phyloP scores from a whole-genome alignment of 1,284 basidiomycete species.

The Psilocybe mexicana region DNA sequence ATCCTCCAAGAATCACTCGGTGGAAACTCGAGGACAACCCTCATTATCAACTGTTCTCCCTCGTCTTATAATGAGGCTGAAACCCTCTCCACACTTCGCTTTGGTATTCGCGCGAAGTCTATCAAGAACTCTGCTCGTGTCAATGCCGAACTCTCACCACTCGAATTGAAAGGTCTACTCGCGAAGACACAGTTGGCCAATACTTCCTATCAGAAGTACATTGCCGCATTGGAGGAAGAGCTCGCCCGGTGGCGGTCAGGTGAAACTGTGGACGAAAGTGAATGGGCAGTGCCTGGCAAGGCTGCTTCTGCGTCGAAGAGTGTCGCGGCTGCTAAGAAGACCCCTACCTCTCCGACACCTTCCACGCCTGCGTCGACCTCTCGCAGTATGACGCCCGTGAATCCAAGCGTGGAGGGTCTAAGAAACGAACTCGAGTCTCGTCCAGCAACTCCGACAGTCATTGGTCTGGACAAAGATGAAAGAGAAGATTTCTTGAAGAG shows the following conservation, averaged over 20 bases:
- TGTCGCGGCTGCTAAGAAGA: slow-evolving; percentile 54
- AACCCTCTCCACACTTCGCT: slow-evolving; percentile 95
- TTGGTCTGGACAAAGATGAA: slow-evolving; percentile 93
- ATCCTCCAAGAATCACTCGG: slow-evolving; percentile 99
- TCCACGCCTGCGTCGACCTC: slow-evolving; percentile 60
- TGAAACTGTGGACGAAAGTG: slow-evolving; percentile 80
- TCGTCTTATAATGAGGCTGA: slow-evolving; percentile 96
- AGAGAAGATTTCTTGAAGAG: slow-evolving; percentile 94
- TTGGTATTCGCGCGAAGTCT: slow-evolving; percentile 98
- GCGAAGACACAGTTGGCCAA: slow-evolving; percentile 90
- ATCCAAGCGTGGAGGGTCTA: slow-evolving; percentile 77
- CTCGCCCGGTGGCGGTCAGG: slow-evolving; percentile 90
- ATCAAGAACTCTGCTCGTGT: slow-evolving; percentile 99
- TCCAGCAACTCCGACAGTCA: slow-evolving; percentile 84
- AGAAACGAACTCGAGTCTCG: slow-evolving; percentile 74
- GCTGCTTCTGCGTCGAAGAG: slow-evolving; percentile 34
- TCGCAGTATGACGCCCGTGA: slow-evolving; percentile 82
- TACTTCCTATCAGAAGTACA: slow-evolving; percentile 84
- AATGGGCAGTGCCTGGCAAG: slow-evolving; percentile 81
- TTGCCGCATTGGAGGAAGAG: slow-evolving; percentile 90
- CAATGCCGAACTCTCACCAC: slow-evolving; percentile 96
- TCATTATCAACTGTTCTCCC: slow-evolving; percentile 99
- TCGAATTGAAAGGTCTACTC: slow-evolving; percentile 92
- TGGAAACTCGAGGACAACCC: slow-evolving; percentile 97
- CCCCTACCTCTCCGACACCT: slow-evolving; percentile 59